Conservation (phyloP, 805 yeast genomes). For the Candida berthetii region DNA sequence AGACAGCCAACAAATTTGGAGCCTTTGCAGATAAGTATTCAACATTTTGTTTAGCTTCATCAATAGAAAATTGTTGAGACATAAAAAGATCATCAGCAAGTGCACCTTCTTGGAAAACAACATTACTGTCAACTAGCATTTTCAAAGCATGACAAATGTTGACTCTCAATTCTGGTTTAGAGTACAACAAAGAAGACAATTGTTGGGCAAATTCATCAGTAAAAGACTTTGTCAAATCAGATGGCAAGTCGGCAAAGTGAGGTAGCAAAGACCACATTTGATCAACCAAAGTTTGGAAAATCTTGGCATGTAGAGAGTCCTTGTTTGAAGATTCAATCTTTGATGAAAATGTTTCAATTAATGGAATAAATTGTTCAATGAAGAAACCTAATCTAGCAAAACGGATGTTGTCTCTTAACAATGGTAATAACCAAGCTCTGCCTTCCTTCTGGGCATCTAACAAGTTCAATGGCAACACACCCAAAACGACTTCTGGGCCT, state of each 20-base stretch:
- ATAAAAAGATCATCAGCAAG: slow-evolving; percentile 48
- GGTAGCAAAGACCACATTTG: slow-evolving; percentile 93
- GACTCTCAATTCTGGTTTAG: slow-evolving; percentile 69
- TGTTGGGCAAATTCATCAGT: slow-evolving; percentile 72
- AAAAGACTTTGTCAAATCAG: slow-evolving; percentile 60
- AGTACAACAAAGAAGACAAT: slow-evolving; percentile 68
- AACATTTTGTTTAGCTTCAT: slow-evolving; percentile 49
- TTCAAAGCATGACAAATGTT: slow-evolving; percentile 80
- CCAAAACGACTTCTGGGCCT: slow-evolving; percentile 83
- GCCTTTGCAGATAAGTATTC: slow-evolving; percentile 61
- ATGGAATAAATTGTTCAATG: slow-evolving; percentile 59
- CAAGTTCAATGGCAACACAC: slow-evolving; percentile 74
- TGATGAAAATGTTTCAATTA: slow-evolving; percentile 45
- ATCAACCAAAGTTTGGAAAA: slow-evolving; percentile 78
- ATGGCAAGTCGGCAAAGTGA: slow-evolving; percentile 81
- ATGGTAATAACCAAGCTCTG: slow-evolving; percentile 92
- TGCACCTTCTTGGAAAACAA: slow-evolving; percentile 56
- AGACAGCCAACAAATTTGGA: slow-evolving; percentile 73
- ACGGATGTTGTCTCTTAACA: slow-evolving; percentile 80
- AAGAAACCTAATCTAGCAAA: slow-evolving; percentile 65
- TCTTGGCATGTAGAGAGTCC: slow-evolving; percentile 64
- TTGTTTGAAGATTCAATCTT: slow-evolving; percentile 38
- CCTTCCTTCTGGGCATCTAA: slow-evolving; percentile 55
- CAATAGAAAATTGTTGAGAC: slow-evolving; percentile 53
- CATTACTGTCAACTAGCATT: slow-evolving; percentile 70